Evolutionary conservation across 306 rosid genomes (phyloP).

Genomic region (Ammopiptanthus mongolicus): DNA sequence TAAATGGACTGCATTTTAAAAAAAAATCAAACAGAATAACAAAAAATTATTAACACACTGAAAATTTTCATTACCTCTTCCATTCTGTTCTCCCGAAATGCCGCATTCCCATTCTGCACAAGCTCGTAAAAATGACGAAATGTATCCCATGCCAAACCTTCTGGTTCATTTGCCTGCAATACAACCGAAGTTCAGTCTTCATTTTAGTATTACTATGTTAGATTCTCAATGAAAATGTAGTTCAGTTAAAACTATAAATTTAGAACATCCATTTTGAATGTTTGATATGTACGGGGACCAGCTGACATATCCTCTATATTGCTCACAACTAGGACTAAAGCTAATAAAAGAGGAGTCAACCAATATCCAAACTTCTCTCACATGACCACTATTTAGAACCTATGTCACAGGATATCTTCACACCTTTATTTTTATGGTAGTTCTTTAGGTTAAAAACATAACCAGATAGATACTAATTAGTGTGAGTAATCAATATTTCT

Average conservation of each 20-base stretch:
- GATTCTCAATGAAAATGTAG: neutral
- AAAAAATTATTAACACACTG: neutral
- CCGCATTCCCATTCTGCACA: conserved; percentile 68
- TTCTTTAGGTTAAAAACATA: neutral
- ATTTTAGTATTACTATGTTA: conserved; percentile 1
- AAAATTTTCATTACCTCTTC: conserved; percentile 59
- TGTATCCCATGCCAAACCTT: conserved; percentile 49
- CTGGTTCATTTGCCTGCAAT: conserved; percentile 60
- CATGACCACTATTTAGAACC: neutral
- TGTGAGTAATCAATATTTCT: neutral
- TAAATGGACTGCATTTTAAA: neutral
- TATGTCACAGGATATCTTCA: neutral
- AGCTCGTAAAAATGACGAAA: conserved; percentile 50
- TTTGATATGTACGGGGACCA: neutral
- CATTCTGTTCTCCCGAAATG: conserved; percentile 54
- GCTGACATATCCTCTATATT: neutral
- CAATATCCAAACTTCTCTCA: neutral
- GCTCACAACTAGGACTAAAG: neutral
- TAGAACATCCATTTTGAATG: neutral
- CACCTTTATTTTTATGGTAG: neutral
- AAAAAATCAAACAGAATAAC: conserved; percentile 15
- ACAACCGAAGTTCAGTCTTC: conserved; percentile 22
- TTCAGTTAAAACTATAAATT: neutral
- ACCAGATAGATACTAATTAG: neutral
- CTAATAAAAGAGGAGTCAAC: neutral